Evolutionary conservation across 179 eudicot species (phyloP).

Genomic region (Gypsophila paniculata): DNA sequence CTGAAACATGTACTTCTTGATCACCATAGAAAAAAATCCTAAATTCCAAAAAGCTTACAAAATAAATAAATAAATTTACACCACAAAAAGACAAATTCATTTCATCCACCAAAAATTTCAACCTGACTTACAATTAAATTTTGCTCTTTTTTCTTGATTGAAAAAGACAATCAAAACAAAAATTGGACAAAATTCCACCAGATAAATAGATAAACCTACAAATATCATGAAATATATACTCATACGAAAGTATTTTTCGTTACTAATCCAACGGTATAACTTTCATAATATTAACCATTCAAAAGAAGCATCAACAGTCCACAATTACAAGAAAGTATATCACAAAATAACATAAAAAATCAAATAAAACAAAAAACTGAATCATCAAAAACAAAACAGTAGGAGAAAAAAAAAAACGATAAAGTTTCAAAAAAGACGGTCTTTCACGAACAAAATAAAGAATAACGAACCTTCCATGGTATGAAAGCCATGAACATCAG

Average conservation of each 20-base stretch:
- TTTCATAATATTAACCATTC: background rate
- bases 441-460: no score
- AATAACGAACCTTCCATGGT: constrained; percentile 52
- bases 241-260: no score
- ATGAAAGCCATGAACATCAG: constrained; percentile 67
- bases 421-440: background rate
- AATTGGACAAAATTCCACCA: background rate
- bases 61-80: background rate
- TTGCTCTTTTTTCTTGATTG: background rate
- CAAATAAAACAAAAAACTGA: background rate
- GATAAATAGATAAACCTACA: background rate
- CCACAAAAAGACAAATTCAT: background rate
- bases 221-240: no score
- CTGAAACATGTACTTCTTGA: constrained; percentile 4
- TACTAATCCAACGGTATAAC: no score
- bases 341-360: background rate
- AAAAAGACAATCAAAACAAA: background rate
- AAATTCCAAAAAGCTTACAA: background rate
- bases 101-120: constrained; percentile 1
- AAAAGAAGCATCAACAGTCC: no score
- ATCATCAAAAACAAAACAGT: background rate
- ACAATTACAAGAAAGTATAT: background rate
- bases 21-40: constrained; percentile 5
- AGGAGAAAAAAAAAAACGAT: background rate
- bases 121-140: background rate